Conservation (phyloP, 176 grass and related monocot species). For the Leersia perrieri region DNA sequence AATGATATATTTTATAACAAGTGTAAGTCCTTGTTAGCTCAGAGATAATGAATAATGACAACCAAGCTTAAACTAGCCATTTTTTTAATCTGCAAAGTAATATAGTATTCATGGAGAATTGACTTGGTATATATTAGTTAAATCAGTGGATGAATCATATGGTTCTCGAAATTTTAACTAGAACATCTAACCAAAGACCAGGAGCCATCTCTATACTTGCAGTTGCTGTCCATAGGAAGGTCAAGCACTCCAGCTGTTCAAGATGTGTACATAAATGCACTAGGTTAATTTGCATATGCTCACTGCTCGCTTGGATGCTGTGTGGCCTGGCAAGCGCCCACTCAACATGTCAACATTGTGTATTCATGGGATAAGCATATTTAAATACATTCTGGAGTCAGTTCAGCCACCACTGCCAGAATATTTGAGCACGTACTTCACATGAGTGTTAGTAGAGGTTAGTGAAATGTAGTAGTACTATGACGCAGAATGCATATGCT, state of each 20-base stretch:
- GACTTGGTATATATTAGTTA: no score
- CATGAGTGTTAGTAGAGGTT: no score
- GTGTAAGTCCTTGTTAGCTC: no score
- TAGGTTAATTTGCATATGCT: neutral
- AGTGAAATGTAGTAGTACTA: no score
- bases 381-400: no score
- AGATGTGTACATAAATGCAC: slow-evolving; percentile 3
- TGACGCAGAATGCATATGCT: no score
- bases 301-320: neutral
- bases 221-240: neutral
- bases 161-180: neutral
- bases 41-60: no score
- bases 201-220: neutral
- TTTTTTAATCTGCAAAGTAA: no score
- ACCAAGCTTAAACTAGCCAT: no score
- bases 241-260: neutral
- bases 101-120: neutral
- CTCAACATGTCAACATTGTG: neutral
- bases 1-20: no score
- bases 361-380: no score
- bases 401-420: neutral
- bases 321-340: neutral
- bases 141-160: neutral
- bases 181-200: neutral
- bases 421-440: neutral